Base-by-base conservation (phyloP, 305 asterid species). In the Fraxinus angustifolia region DNA sequence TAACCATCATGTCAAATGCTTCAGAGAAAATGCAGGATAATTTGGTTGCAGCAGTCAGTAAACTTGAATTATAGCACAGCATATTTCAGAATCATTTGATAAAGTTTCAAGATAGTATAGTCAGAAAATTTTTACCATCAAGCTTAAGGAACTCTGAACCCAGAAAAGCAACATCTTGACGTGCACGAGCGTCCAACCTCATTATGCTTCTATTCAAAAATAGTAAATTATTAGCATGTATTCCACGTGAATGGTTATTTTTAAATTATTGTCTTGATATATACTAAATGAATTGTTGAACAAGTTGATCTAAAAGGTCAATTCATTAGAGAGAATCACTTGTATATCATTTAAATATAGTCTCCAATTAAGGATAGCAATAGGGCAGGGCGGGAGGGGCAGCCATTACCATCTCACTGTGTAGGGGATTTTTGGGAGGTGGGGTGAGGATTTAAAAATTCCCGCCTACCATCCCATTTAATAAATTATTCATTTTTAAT, bases 101-200 rank as follows among this genome's bases (percentile, higher is more conserved):
- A 75, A 60, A 70, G 14, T 28, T 3, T 26, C 31, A 83, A 56
- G 17, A 45, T 60, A 38, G 11, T 45, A 48, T 40, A 75, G 79
- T 76, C 28, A 78, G 21, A 50, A 50, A 50, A 3, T 2, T 14
- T 50, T 87, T 88, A 95, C 99, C 99, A 82, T 95, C 99, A 85
- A 95, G 93, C 91, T 95, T 95, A 80, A 95, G 97, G 88, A 95
- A 92, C 86, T 89, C 97, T 21, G 94, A 86, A 82, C 98, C 92
- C 75, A 95, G 94, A 90, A 95, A 84, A 3, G 99, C 99, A 81
- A 95, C 92, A 65, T 95, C 99, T 86, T 89, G 94, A 78, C 97
- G 92, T 26, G 93, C 99, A 75, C 99, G 99, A 77, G 95, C 97
- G 81, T 93, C 92, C 93, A 93, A 82, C 88, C 88, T 92, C 97